Conservation (phyloP, 2,329 filamentous ascomycete species). For the Pyrenochaeta sp. region DNA sequence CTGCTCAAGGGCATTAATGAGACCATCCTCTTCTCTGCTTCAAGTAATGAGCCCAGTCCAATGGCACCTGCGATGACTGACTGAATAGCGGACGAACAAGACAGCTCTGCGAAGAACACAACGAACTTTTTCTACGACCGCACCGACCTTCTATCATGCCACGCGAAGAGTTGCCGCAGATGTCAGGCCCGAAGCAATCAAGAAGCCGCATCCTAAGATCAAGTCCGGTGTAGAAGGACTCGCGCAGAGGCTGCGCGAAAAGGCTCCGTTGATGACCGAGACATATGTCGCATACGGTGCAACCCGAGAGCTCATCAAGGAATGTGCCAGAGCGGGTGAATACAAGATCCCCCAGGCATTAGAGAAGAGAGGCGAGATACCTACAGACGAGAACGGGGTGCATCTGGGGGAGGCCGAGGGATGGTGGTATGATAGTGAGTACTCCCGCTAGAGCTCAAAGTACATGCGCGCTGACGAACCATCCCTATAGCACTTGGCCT, state of each 20-base stretch:
- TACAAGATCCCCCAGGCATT: conserved; percentile 77
- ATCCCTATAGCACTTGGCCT: conserved; percentile 73
- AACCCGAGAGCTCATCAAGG: conserved; percentile 80
- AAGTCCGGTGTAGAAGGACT: conserved; percentile 29
- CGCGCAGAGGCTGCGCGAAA: conserved; percentile 42
- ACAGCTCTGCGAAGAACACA: conserved; percentile 24
- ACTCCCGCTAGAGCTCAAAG: background rate
- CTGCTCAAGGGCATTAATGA: conserved; percentile 42
- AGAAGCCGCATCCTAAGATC: conserved; percentile 23
- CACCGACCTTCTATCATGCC: conserved; percentile 32
- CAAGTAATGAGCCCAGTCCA: conserved; percentile 23
- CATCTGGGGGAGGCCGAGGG: conserved; percentile 79
- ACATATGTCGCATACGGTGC: conserved; percentile 82
- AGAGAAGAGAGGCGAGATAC: conserved; percentile 71
- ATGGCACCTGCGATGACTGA: conserved; percentile 20
- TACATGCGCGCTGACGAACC: conserved; percentile 17
- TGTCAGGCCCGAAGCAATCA: conserved; percentile 25
- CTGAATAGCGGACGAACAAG: conserved; percentile 30
- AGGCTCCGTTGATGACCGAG: conserved; percentile 54
- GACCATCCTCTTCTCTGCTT: conserved; percentile 20
- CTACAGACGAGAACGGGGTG: conserved; percentile 78
- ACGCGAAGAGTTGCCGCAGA: conserved; percentile 27
- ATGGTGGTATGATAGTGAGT: conserved; percentile 83
- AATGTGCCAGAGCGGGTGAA: conserved; percentile 75
- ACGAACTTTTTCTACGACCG: conserved; percentile 35